phyloP scores from a whole-genome alignment of 768 basidiomycete species.

The Pholiota microspora region DNA sequence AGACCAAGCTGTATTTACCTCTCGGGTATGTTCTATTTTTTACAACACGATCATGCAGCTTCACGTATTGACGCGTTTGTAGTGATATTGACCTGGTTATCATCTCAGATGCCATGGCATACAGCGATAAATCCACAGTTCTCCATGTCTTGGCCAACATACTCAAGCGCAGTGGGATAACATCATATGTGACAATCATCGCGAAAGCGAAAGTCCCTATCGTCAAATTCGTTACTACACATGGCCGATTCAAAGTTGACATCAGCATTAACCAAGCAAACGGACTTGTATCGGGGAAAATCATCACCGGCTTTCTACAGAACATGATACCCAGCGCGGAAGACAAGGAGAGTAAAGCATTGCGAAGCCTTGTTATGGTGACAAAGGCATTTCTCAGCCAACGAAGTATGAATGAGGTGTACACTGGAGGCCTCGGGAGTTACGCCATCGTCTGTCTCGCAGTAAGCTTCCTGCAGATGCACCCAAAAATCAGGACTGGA shows the following conservation, averaged over 20 bases:
- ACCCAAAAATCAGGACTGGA: conserved; percentile 87
- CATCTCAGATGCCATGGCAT: conserved; percentile 72
- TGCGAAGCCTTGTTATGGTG: conserved; percentile 83
- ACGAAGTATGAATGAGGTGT: conserved; percentile 97
- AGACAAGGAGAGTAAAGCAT: conserved; percentile 50
- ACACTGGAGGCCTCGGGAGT: conserved; percentile 89
- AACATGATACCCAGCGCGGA: conserved; percentile 43
- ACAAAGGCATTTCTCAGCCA: conserved; percentile 90
- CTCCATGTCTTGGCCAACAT: conserved; percentile 77
- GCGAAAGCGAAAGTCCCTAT: conserved; percentile 95
- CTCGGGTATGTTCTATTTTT: conserved; percentile 60
- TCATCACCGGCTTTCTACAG: conserved; percentile 77
- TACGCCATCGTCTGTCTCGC: conserved; percentile 94
- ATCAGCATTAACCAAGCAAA: conserved; percentile 92
- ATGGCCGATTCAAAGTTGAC: conserved; percentile 86
- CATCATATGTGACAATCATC: conserved; percentile 79
- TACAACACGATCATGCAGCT: no score
- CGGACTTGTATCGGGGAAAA: conserved; percentile 73
- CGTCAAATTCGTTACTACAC: conserved; percentile 86
- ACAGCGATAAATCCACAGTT: conserved; percentile 63
- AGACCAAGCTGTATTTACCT: conserved; percentile 92
- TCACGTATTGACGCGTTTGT: conserved; percentile 17
- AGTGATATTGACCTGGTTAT: conserved; percentile 97
- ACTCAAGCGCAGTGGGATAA: conserved; percentile 72
- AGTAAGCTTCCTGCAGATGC: conserved; percentile 95